Percentiles rank a stretch among this genome's conserved stretches.
These are phyloP conservation scores for Pseudophaeomoniella oleicola DNA, from an alignment of 2,329 filamentous ascomycete genomes.

Conservation along the genomic window DNA sequence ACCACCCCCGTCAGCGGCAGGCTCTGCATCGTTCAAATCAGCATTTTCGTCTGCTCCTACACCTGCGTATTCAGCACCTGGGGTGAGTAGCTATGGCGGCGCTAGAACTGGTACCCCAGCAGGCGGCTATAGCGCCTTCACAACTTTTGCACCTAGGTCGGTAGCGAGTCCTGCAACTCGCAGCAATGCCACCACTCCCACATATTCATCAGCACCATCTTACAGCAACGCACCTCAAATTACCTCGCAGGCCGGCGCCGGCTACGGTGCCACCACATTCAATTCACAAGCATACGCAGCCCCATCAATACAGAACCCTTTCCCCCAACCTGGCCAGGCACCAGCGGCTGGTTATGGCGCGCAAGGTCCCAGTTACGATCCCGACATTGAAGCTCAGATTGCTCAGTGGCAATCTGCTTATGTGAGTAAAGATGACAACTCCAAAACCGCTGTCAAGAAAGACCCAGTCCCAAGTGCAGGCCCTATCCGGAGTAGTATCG, in stretches of 20 bases:
- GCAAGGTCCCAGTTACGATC: constrained; percentile 35
- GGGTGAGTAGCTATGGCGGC: constrained; percentile 14
- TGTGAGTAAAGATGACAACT: constrained; percentile 40
- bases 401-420: constrained; percentile 93
- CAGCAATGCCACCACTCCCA: constrained; percentile 19
- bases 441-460: constrained; percentile 12
- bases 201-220: constrained; percentile 21
- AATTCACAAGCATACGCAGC: constrained; percentile 32
- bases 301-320: constrained; percentile 64
- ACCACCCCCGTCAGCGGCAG: constrained; percentile 47
- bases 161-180: constrained; percentile 32
- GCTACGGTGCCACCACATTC: constrained; percentile 14
- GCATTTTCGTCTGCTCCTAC: constrained; percentile 30
- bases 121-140: constrained; percentile 29
- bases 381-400: constrained; percentile 80
- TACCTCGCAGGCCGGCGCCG: not conserved
- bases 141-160: constrained; percentile 45
- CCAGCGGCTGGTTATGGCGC: constrained; percentile 17
- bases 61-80: not conserved
- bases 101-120: constrained; percentile 2
- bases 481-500: constrained; percentile 3
- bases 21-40: constrained; percentile 31
- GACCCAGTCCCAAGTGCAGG: constrained; percentile 15
- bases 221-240: constrained; percentile 15
- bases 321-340: constrained; percentile 46